These are phyloP conservation scores for Fusarium mundagurra DNA, from an alignment of 2,329 filamentous ascomycete genomes.

Conservation along the genomic window DNA sequence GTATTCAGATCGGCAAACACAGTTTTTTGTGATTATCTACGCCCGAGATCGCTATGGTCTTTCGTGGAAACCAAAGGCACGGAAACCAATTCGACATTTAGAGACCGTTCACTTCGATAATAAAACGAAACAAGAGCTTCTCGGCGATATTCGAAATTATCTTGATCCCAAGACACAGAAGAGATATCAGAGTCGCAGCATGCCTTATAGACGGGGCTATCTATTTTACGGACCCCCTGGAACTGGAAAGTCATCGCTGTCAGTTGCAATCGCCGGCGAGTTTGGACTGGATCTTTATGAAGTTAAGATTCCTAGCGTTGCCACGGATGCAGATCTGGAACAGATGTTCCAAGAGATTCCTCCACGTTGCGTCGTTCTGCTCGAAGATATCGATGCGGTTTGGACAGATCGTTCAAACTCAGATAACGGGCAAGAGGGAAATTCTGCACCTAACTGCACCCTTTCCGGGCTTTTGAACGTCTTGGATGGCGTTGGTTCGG, in stretches of 20 bases:
- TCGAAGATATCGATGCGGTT: conserved; percentile 64
- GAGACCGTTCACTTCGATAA: conserved; percentile 63
- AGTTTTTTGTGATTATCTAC: conserved; percentile 62
- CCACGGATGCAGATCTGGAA: conserved; percentile 60
- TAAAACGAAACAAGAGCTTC: conserved; percentile 56
- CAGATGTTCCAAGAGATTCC: conserved; percentile 64
- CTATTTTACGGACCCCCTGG: conserved; percentile 72
- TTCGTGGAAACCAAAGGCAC: conserved; percentile 59
- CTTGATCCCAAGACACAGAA: conserved; percentile 58
- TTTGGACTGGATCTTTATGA: conserved; percentile 62
- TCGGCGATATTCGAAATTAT: conserved; percentile 63
- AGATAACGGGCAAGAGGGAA: conserved; percentile 30
- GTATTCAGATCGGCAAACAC: conserved; percentile 57
- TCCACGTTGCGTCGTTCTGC: conserved; percentile 61
- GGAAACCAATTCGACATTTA: conserved; percentile 59
- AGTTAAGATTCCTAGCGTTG: conserved; percentile 59
- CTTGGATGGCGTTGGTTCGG: conserved; percentile 74
- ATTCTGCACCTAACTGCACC: conserved; percentile 51
- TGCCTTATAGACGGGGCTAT: conserved; percentile 60
- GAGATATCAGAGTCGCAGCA: conserved; percentile 69
- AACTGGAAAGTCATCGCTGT: conserved; percentile 68
- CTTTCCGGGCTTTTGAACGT: conserved; percentile 75
- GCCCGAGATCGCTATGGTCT: conserved; percentile 57
- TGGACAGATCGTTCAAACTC: conserved; percentile 43
- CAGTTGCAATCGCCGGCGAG: conserved; percentile 61